Percentiles rank a stretch among this genome's conserved stretches.
phyloP scores from a whole-genome alignment of 441 rosid species.

The Jatropha multifida region DNA sequence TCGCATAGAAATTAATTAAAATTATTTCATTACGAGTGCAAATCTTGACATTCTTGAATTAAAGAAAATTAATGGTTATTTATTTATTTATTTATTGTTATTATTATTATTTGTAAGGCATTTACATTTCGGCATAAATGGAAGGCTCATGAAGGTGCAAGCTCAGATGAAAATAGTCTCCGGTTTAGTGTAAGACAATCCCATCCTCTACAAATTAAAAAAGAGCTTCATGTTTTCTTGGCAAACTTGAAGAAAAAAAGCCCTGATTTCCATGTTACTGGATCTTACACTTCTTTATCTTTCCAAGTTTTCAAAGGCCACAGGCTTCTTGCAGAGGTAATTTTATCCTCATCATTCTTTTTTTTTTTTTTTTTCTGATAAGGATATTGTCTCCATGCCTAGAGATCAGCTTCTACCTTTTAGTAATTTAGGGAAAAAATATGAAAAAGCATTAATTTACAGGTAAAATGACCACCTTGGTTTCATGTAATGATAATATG shows the following conservation, averaged over 20 bases:
- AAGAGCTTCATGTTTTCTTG: constrained; percentile 54
- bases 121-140: constrained; percentile 45
- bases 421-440: too few species aligned
- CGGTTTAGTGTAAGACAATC: constrained; percentile 50
- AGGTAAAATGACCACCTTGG: too few species aligned
- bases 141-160: constrained; percentile 57
- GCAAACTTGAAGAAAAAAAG: constrained; percentile 25
- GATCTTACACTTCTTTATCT: constrained; percentile 48
- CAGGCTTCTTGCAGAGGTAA: constrained; percentile 62
- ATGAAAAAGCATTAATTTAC: too few species aligned
- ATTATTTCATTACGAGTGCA: too few species aligned
- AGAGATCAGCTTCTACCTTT: too few species aligned
- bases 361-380: too few species aligned
- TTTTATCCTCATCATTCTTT: background rate
- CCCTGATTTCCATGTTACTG: constrained; percentile 51
- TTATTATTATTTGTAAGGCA: constrained; percentile 24
- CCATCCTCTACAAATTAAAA: constrained; percentile 49
- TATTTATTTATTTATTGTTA: too few species aligned
- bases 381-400: too few species aligned
- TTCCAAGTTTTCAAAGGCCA: constrained; percentile 52
- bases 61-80: background rate
- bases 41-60: background rate
- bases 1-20: background rate
- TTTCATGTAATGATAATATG: background rate
- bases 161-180: constrained; percentile 27